Percentiles rank a stretch among this genome's conserved stretches.
These are phyloP conservation scores for Magnusiomyces suaveolens DNA, from an alignment of 1,139 yeast genomes.

Conservation along the genomic window DNA sequence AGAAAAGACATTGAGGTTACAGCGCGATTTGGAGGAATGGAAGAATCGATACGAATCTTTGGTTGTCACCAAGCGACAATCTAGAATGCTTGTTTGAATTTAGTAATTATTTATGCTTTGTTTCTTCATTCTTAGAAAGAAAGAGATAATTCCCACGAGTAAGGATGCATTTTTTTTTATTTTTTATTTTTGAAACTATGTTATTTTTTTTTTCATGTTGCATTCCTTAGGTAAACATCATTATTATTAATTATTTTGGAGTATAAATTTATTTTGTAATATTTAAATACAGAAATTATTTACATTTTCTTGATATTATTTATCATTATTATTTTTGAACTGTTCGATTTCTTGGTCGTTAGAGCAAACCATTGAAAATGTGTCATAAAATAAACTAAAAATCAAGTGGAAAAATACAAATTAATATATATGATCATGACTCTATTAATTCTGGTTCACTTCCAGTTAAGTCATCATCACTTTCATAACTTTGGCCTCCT, in stretches of 20 bases:
- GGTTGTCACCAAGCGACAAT: slow-evolving; percentile 1
- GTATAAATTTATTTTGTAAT: too few species aligned
- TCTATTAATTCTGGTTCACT: not conserved
- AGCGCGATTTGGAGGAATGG: slow-evolving; percentile 60
- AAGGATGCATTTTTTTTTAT: too few species aligned
- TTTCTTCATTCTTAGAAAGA: too few species aligned
- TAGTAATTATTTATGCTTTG: too few species aligned
- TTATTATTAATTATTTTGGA: too few species aligned
- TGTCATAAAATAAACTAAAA: not conserved
- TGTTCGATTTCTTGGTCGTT: not conserved
- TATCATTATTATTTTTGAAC: not conserved
- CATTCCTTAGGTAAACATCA: too few species aligned
- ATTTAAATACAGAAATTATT: too few species aligned
- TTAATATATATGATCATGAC: not conserved
- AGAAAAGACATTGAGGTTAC: slow-evolving; percentile 47
- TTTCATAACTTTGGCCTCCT: not conserved
- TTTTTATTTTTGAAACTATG: too few species aligned
- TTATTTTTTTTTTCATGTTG: too few species aligned
- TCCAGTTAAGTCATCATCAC: not conserved
- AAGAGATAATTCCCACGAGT: too few species aligned
- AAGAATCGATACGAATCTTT: slow-evolving; percentile 36
- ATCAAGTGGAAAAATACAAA: not conserved
- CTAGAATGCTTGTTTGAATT: slow-evolving; percentile 2
- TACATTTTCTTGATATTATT: too few species aligned
- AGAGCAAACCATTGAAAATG: not conserved